These are phyloP conservation scores for Leptodontidium sp. DNA, from an alignment of 2,329 filamentous ascomycete genomes.

Conservation along the genomic window DNA sequence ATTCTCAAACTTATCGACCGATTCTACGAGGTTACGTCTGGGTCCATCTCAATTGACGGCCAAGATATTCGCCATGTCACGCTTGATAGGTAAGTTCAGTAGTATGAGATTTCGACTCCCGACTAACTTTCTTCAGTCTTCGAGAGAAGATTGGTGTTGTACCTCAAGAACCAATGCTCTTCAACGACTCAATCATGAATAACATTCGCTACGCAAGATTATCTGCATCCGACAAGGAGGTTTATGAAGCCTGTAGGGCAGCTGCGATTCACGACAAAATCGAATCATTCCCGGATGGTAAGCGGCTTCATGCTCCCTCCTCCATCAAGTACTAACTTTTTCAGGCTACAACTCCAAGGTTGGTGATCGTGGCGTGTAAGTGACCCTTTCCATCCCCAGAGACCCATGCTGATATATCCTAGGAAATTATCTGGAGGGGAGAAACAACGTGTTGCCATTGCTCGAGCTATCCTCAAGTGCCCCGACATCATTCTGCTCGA, in stretches of 20 bases:
- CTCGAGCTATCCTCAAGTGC: conserved; percentile 89
- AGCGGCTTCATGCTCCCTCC: conserved; percentile 45
- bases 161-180: conserved; percentile 64
- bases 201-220: conserved; percentile 46
- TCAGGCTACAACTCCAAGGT: conserved; percentile 57
- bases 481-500: conserved; percentile 93
- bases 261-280: conserved; percentile 68
- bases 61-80: conserved; percentile 48
- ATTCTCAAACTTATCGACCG: conserved; percentile 54
- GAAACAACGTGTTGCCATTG: conserved; percentile 86
- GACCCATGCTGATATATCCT: conserved; percentile 63
- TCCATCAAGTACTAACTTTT: conserved; percentile 1
- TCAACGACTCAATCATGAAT: conserved; percentile 58
- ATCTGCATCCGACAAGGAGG: conserved; percentile 42
- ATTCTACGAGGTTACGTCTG: conserved; percentile 55
- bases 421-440: conserved; percentile 89
- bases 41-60: conserved; percentile 50
- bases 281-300: conserved; percentile 61
- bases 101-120: conserved; percentile 53
- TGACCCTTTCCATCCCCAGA: conserved; percentile 55
- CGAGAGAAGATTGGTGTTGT: conserved; percentile 61
- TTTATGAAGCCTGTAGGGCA: conserved; percentile 59
- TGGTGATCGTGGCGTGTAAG: conserved; percentile 55
- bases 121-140: conserved; percentile 34
- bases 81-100: conserved; percentile 57